Percentiles rank a stretch among this genome's conserved stretches.
These are phyloP conservation scores for Fusarium palustre DNA, from an alignment of 2,329 filamentous ascomycete species.

Conservation along the genomic window DNA sequence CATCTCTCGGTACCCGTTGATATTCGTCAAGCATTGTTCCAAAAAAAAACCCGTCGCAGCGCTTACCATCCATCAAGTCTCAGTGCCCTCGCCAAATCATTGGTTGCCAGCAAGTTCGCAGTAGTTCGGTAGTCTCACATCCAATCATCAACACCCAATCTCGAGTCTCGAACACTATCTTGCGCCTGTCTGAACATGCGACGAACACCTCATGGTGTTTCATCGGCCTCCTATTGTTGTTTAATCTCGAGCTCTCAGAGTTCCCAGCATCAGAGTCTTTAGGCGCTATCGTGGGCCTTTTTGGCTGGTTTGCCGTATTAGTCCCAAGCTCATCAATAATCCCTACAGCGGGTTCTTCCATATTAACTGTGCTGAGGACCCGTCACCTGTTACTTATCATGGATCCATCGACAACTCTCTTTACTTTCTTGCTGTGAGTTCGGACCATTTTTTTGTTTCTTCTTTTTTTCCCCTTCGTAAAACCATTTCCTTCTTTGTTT, in stretches of 20 bases:
- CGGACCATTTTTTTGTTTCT: slow-evolving; percentile 44
- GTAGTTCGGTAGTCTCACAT: slow-evolving; percentile 37
- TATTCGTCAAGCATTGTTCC: slow-evolving; percentile 35
- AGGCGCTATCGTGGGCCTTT: slow-evolving; percentile 45
- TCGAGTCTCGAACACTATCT: slow-evolving; percentile 25
- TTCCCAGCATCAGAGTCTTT: slow-evolving; percentile 28
- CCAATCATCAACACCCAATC: slow-evolving; percentile 34
- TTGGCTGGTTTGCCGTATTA: slow-evolving; percentile 32
- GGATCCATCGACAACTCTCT: slow-evolving; percentile 73
- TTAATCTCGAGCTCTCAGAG: slow-evolving; percentile 26
- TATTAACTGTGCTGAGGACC: slow-evolving; percentile 41
- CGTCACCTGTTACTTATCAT: slow-evolving; percentile 52
- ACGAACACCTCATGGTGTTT: slow-evolving; percentile 43
- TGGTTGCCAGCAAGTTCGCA: slow-evolving; percentile 35
- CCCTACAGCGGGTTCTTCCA: slow-evolving; percentile 38
- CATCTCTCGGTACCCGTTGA: slow-evolving; percentile 26
- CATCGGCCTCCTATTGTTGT: slow-evolving; percentile 42
- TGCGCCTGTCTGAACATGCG: slow-evolving; percentile 45
- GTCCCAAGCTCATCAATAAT: slow-evolving; percentile 25
- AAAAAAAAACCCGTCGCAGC: slow-evolving; percentile 34
- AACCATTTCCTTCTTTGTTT: slow-evolving; percentile 20
- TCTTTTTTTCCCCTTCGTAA: slow-evolving; percentile 20
- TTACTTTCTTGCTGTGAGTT: slow-evolving; percentile 77
- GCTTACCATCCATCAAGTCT: slow-evolving; percentile 39
- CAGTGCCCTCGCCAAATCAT: slow-evolving; percentile 26